Conservation (phyloP, 106 monocot genomes). For the Apostasia ramifera region DNA sequence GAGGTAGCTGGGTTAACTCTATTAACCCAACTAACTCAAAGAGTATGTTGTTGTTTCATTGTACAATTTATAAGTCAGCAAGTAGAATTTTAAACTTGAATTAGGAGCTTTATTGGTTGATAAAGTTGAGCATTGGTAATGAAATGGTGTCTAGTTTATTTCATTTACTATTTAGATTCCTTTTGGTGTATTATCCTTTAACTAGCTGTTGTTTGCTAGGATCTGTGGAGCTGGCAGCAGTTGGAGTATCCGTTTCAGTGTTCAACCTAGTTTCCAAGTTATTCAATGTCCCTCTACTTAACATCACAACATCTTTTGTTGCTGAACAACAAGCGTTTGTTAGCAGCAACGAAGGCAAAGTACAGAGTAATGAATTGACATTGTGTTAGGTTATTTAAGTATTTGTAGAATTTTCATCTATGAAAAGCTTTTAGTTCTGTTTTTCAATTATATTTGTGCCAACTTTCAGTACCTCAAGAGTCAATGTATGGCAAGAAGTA, state of each 20-base stretch:
- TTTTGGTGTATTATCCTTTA: neutral
- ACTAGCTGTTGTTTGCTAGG: slow-evolving; percentile 29
- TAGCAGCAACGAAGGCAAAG: neutral
- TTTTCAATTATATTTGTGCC: neutral
- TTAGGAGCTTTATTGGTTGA: too few relatives aligned
- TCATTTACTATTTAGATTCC: slow-evolving; percentile 77
- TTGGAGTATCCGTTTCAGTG: slow-evolving; percentile 78
- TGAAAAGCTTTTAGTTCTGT: neutral
- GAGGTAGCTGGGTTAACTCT: too few relatives aligned
- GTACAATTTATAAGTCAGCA: too few relatives aligned
- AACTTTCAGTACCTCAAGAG: slow-evolving; percentile 3
- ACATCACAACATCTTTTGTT: slow-evolving; percentile 95
- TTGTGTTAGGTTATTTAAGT: neutral
- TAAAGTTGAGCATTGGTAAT: too few relatives aligned
- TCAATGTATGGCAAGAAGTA: slow-evolving; percentile 28
- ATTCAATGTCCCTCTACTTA: slow-evolving; percentile 88
- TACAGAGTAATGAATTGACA: slow-evolving; percentile 3
- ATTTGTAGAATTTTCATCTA: too few relatives aligned
- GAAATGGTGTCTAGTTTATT: slow-evolving; percentile 3
- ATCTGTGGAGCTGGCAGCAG: slow-evolving; percentile 76
- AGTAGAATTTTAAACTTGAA: too few relatives aligned
- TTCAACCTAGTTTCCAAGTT: slow-evolving; percentile 95
- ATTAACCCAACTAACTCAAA: too few relatives aligned
- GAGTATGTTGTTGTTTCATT: too few relatives aligned
- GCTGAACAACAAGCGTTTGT: slow-evolving; percentile 78